phyloP scores from a whole-genome alignment of 1,284 basidiomycete genomes.

The Papiliotrema laurentii region DNA sequence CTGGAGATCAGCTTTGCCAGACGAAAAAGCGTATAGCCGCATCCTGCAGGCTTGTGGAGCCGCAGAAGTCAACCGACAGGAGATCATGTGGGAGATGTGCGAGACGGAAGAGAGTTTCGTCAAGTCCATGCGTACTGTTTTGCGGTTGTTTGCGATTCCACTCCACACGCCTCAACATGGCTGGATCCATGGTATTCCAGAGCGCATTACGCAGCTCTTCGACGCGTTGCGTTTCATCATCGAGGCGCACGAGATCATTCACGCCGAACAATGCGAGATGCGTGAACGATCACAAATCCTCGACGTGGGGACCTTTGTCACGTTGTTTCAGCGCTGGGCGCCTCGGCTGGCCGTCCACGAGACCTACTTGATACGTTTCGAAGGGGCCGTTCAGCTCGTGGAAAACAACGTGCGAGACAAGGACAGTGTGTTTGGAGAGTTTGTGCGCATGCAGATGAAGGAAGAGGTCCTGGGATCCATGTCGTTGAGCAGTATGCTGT shows the following conservation, averaged over 20 bases:
- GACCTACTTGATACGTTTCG: slow-evolving; percentile 71
- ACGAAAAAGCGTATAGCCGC: slow-evolving; percentile 18
- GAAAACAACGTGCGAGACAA: slow-evolving; percentile 56
- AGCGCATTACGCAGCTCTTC: slow-evolving; percentile 63
- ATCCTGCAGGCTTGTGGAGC: slow-evolving; percentile 44
- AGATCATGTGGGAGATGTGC: slow-evolving; percentile 63
- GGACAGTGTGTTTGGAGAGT: slow-evolving; percentile 72
- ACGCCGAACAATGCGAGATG: slow-evolving; percentile 53
- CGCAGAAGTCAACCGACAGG: slow-evolving; percentile 60
- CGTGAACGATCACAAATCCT: slow-evolving; percentile 30
- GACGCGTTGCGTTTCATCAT: slow-evolving; percentile 82
- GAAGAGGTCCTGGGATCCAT: slow-evolving; percentile 63
- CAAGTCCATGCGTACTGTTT: slow-evolving; percentile 58
- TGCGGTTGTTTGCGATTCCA: slow-evolving; percentile 67
- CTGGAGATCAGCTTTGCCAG: slow-evolving; percentile 30
- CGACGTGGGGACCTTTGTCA: slow-evolving; percentile 55
- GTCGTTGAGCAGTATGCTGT: slow-evolving; percentile 61
- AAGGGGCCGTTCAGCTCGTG: slow-evolving; percentile 58
- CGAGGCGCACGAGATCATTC: slow-evolving; percentile 65
- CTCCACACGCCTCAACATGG: slow-evolving; percentile 62
- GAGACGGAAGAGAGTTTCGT: slow-evolving; percentile 67
- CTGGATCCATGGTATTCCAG: slow-evolving; percentile 74
- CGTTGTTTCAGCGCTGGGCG: slow-evolving; percentile 59
- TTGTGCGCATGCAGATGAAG: slow-evolving; percentile 68
- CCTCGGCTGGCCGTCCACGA: slow-evolving; percentile 71